These are phyloP conservation scores for Meyerozyma elateridarum DNA, from an alignment of 1,139 yeast genomes.

Conservation along the genomic window DNA sequence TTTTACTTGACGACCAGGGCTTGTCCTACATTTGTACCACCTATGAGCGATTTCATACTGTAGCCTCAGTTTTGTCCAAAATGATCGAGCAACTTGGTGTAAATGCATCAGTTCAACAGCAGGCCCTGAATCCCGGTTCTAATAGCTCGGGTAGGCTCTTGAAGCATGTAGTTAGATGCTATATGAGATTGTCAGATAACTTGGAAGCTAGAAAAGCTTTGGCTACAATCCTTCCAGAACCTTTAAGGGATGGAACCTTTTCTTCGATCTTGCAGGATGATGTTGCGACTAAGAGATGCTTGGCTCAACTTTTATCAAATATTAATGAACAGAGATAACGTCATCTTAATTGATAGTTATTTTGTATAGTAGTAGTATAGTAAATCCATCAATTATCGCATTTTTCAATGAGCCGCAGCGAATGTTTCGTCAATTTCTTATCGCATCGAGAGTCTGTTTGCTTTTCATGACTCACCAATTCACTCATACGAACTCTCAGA, in stretches of 20 bases:
- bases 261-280: conserved; percentile 78
- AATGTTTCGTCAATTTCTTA: no score
- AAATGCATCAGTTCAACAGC: conserved; percentile 40
- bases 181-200: conserved; percentile 85
- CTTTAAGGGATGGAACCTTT: conserved; percentile 88
- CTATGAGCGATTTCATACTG: conserved; percentile 90
- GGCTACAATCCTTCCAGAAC: conserved; percentile 79
- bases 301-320: conserved; percentile 76
- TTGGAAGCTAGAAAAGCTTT: conserved; percentile 86
- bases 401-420: no score
- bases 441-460: no score
- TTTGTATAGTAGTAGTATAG: no score
- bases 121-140: conserved; percentile 19
- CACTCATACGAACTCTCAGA: conserved; percentile 41
- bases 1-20: conserved; percentile 87
- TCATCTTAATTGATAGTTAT: no score
- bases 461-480: conserved; percentile 39
- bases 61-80: conserved; percentile 77
- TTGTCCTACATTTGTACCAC: conserved; percentile 90
- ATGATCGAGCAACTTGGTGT: conserved; percentile 78
- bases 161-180: conserved; percentile 93
- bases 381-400: no score
- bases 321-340: conserved; percentile 38
- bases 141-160: conserved; percentile 71
- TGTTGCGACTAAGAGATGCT: conserved; percentile 79